These are phyloP conservation scores for Fremontodendron californicum DNA, from an alignment of 345 rosid species.

Conservation along the genomic window DNA sequence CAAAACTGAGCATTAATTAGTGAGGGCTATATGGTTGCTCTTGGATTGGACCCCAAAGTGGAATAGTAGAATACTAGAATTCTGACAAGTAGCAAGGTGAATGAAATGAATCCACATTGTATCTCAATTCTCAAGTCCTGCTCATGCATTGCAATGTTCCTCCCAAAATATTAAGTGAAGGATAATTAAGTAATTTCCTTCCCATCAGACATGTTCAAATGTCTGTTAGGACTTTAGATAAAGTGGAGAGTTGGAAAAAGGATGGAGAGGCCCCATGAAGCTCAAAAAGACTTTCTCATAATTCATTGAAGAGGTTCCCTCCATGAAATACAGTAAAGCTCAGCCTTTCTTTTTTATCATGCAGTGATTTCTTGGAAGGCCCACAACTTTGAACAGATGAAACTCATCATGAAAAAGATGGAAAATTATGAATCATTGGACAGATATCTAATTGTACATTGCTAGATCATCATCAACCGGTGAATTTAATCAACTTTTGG, in stretches of 20 bases:
- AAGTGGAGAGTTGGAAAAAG: conserved; percentile 22
- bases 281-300: conserved; percentile 10
- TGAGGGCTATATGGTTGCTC: neutral
- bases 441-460: conserved; percentile 25
- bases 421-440: conserved; percentile 18
- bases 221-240: conserved; percentile 25
- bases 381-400: conserved; percentile 31
- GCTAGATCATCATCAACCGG: conserved; percentile 12
- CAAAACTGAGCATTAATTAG: neutral
- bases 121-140: neutral
- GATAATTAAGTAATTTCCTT: conserved; percentile 19
- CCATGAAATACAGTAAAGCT: conserved; percentile 15
- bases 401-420: conserved; percentile 24
- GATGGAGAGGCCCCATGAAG: conserved; percentile 28
- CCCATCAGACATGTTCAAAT: conserved; percentile 34
- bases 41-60: neutral
- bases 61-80: neutral
- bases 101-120: neutral
- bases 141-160: neutral
- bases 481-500: conserved; percentile 23
- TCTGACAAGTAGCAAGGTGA: neutral
- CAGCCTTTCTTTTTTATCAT: neutral
- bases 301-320: conserved; percentile 17
- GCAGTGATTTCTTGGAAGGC: conserved; percentile 18
- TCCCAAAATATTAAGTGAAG: neutral